Base-by-base conservation (phyloP, 1,284 basidiomycete species). In the Erythrobasidium hasegawianum region DNA sequence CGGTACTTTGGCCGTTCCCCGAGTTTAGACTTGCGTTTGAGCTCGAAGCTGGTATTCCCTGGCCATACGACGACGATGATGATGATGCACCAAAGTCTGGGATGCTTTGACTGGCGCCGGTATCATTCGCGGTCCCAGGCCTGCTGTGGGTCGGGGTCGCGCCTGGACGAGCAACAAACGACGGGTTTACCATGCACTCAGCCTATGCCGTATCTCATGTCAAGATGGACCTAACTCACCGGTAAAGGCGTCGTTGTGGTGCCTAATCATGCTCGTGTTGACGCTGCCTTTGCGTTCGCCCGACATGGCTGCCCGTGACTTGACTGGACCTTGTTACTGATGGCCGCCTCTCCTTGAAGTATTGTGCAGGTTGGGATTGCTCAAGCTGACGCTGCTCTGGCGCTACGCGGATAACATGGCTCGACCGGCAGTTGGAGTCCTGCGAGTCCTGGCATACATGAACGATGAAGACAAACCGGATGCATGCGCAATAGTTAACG, bases 201-300 rank as follows among this genome's bases (percentile, higher is more conserved):
- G n/a, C n/a, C n/a, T n/a, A n/a, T n/a, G n/a, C n/a, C n/a, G n/a
- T n/a, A n/a, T n/a, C n/a, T n/a, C n/a, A n/a, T n/a, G n/a, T n/a
- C n/a, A n/a, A n/a, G n/a, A n/a, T n/a, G n/a, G n/a, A n/a, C n/a
- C n/a, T n/a, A n/a, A n/a, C 71, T 65, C 13, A 68, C 71, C 71
- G 9, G 68, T 71, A 47, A 71, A 71, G 3, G 56, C 39, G 13
- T 68, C 41, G 24, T 71, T 67, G 43, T 69, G 68, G 20, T 71
- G 71, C 5, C 65, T 54, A 41, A 71, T 71, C 20, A 69, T 47
- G 50, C 26, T 56, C 41, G 1, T 49, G 26, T 38, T 56, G 43
- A 47, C 16, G 43, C 43, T 47, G n/a, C 43, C 43, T 24, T 47
- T 47, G 43, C 43, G 43, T 47, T 47, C 43, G 33, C 33, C 33